These are phyloP conservation scores for Leccinum fuscescens DNA, from an alignment of 1,284 basidiomycete species.

Conservation along the genomic window DNA sequence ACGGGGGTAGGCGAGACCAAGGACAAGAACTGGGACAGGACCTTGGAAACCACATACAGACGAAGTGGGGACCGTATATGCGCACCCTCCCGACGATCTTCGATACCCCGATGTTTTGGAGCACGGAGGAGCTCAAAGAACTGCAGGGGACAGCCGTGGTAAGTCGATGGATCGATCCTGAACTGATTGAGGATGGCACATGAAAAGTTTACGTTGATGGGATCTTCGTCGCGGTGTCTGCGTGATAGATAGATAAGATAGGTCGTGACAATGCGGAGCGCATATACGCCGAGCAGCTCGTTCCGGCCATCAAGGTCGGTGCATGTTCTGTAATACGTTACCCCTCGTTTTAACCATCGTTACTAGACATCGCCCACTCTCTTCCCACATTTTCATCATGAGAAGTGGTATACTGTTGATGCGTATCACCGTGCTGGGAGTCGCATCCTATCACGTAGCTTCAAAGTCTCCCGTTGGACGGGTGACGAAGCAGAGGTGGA, in stretches of 20 bases:
- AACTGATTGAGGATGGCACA: slow-evolving; percentile 8
- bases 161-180: slow-evolving; percentile 52
- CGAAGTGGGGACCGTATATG: slow-evolving; percentile 37
- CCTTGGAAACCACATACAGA: slow-evolving; percentile 43
- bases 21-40: slow-evolving; percentile 8
- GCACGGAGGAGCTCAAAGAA: slow-evolving; percentile 67
- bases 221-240: neutral
- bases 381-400: slow-evolving; percentile 54
- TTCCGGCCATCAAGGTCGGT: slow-evolving; percentile 66
- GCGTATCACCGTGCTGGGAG: slow-evolving; percentile 91
- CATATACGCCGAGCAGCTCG: slow-evolving; percentile 65
- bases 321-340: neutral
- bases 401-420: slow-evolving; percentile 65
- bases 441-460: slow-evolving; percentile 89
- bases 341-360: neutral
- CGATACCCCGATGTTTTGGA: slow-evolving; percentile 97
- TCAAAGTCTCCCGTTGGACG: slow-evolving; percentile 69
- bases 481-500: slow-evolving; percentile 26
- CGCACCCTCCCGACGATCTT: slow-evolving; percentile 70
- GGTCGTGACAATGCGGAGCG: slow-evolving; percentile 82
- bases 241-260: slow-evolving; percentile 65
- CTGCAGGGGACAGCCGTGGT: slow-evolving; percentile 84
- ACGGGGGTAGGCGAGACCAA: neutral
- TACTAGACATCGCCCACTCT: slow-evolving; percentile 67
- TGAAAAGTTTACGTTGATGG: neutral